Base-by-base conservation (phyloP, 345 rosid species). In the Salix viminalis region DNA sequence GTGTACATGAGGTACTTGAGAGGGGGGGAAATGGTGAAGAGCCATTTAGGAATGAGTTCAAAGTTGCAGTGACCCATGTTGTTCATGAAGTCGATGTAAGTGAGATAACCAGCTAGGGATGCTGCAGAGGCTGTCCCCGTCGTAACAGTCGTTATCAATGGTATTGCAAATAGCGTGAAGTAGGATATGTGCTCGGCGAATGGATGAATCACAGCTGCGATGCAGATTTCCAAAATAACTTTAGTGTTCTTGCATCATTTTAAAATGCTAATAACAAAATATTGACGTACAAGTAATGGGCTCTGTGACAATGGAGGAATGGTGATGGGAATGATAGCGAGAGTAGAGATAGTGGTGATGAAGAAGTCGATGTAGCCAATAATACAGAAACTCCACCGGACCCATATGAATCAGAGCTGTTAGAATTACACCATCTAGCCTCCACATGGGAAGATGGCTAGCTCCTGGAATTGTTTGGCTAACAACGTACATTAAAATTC, bases 251-350 rank as follows among this genome's bases (percentile, higher is more conserved):
- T 32, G 34, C 34, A 32, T 32, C 34, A 4, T 32, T 32, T 32
- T 32, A 32, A 32, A 32, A 32, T 32, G 34, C 5, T 4, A 32
- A 32, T 32, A 32, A 32, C 34, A 32, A 4, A 32, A 32, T 32
- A 32, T 32, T n/a, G n/a, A n/a, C n/a, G n/a, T n/a, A n/a, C 93
- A 88, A 14, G 94, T 87, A 70, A 90, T 94, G n/a, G 98, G 96
- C 77, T 94, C 94, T 21, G 94, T 92, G 84, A 81, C 94, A 5
- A 92, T 87, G 70, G 98, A 94, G 60, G 96, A 88, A 80, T 92
- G 97, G 73, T 91, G 98, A 44, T 94, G 98, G n/a, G 98, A 94
- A 72, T 92, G 98, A 81, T 94, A 90, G 61, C 96, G 94, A 42
- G 93, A 85, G 85, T 94, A 94, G 72, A 94, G 94, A 72, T 64